Percentiles rank a stretch among this genome's conserved stretches.
phyloP scores from a whole-genome alignment of 768 basidiomycete genomes.

The Leccinellum luteum region DNA sequence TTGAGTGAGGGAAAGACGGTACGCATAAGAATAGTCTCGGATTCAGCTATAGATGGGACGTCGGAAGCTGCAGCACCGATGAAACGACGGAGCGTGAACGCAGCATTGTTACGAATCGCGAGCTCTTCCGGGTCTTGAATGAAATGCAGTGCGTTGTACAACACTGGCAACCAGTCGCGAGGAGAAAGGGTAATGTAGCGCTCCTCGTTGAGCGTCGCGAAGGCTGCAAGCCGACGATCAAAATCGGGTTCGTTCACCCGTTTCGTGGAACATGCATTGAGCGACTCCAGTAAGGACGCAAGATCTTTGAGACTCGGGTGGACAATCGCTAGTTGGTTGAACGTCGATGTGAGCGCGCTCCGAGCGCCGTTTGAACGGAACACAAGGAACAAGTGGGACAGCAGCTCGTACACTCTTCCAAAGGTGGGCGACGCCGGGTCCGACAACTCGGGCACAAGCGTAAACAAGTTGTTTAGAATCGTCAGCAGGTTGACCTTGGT shows the following conservation, averaged over 20 bases:
- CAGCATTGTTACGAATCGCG: constrained; percentile 79
- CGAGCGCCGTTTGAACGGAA: constrained; percentile 72
- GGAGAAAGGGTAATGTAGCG: constrained; percentile 48
- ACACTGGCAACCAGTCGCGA: constrained; percentile 74
- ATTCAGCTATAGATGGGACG: constrained; percentile 36
- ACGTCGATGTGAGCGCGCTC: constrained; percentile 62
- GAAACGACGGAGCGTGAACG: constrained; percentile 74
- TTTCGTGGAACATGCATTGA: constrained; percentile 85
- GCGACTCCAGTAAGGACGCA: constrained; percentile 53
- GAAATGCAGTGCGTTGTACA: constrained; percentile 81
- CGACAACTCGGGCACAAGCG: constrained; percentile 61
- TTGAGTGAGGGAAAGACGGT: constrained; percentile 77
- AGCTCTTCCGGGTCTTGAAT: constrained; percentile 90
- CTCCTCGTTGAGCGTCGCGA: constrained; percentile 69
- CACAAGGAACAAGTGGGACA: constrained; percentile 76
- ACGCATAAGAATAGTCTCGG: constrained; percentile 56
- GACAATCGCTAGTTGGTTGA: constrained; percentile 46
- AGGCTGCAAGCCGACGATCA: constrained; percentile 76
- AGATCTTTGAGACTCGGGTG: constrained; percentile 45
- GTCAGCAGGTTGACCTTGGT: constrained; percentile 79
- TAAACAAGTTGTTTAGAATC: constrained; percentile 64
- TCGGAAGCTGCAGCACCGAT: constrained; percentile 51
- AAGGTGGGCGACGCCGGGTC: constrained; percentile 44
- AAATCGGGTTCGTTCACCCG: constrained; percentile 93
- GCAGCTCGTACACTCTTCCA: constrained; percentile 54